Conservation (phyloP, 1,139 yeast species). For the Yamadazyma aaseri region DNA sequence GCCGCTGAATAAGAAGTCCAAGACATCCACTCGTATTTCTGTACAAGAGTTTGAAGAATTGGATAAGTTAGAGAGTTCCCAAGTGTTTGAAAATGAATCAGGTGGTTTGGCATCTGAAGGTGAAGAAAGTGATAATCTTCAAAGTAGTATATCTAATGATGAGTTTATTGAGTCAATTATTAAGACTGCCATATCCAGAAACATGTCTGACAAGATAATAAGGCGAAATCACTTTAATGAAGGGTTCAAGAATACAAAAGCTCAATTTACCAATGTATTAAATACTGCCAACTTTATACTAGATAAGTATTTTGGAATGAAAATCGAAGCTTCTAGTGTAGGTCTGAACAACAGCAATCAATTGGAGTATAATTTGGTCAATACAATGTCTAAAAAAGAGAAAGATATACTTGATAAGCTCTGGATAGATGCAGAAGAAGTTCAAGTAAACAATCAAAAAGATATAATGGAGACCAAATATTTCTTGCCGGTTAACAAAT, state of each 20-base stretch:
- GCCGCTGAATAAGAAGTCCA: too few relatives aligned
- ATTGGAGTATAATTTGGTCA: constrained; percentile 18
- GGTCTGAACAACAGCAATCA: neutral
- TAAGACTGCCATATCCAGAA: constrained; percentile 7
- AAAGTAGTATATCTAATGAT: neutral
- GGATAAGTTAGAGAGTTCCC: neutral
- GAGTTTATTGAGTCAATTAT: constrained; percentile 4
- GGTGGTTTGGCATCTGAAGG: neutral
- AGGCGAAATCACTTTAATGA: constrained; percentile 6
- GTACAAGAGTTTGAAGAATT: constrained; percentile 4
- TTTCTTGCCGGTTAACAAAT: constrained; percentile 17
- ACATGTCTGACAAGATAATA: constrained; percentile 5
- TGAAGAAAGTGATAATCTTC: neutral
- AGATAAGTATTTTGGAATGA: constrained; percentile 30
- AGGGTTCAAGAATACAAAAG: constrained; percentile 4
- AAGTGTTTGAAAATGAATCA: neutral
- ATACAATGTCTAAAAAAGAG: constrained; percentile 21
- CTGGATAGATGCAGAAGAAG: constrained; percentile 15
- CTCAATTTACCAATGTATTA: constrained; percentile 18
- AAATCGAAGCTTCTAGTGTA: constrained; percentile 4
- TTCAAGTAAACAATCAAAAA: constrained; percentile 6
- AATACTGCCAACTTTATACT: constrained; percentile 20
- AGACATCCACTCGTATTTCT: too few relatives aligned
- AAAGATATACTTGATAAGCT: constrained; percentile 22
- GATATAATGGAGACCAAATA: constrained; percentile 13